phyloP scores from a whole-genome alignment of 768 basidiomycete genomes.

The Leucosporidium scottii region DNA sequence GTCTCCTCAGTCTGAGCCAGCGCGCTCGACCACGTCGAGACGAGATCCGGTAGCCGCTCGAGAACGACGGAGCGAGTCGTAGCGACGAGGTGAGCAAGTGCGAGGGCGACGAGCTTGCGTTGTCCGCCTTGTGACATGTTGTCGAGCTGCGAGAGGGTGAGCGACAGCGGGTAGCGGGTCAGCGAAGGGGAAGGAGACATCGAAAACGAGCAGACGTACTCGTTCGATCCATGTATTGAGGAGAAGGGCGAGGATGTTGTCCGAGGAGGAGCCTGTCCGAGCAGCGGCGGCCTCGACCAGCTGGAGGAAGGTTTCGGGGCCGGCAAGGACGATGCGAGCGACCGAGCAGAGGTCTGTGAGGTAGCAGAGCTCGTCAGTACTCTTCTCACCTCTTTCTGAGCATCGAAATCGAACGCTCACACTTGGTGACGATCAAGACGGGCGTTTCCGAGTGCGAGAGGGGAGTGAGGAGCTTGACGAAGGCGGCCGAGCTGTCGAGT shows the following conservation, averaged over 20 bases:
- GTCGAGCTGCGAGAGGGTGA: constrained; percentile 62
- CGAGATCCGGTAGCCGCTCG: constrained; percentile 65
- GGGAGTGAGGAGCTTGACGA: constrained; percentile 56
- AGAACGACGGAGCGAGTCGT: constrained; percentile 69
- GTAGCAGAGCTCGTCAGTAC: background rate
- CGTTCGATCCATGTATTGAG: constrained; percentile 75
- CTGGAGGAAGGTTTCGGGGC: constrained; percentile 61
- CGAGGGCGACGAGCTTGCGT: constrained; percentile 77
- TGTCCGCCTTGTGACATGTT: constrained; percentile 78
- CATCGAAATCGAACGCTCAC: background rate
- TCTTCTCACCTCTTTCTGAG: background rate
- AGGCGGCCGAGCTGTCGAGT: constrained; percentile 67
- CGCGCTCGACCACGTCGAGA: constrained; percentile 82
- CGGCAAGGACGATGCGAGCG: constrained; percentile 62
- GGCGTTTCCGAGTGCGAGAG: constrained; percentile 5
- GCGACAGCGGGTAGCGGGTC: background rate
- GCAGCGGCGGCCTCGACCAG: constrained; percentile 60
- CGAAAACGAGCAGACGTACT: constrained; percentile 31
- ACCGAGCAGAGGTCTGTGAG: constrained; percentile 56
- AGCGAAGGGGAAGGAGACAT: background rate
- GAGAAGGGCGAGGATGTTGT: constrained; percentile 56
- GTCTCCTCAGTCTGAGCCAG: constrained; percentile 79
- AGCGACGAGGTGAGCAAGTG: constrained; percentile 65
- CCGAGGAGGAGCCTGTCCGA: constrained; percentile 48
- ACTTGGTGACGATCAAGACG: constrained; percentile 52